Evolutionary conservation across 106 monocot species (phyloP).

Genomic region (Dioscorea dumetorum): DNA sequence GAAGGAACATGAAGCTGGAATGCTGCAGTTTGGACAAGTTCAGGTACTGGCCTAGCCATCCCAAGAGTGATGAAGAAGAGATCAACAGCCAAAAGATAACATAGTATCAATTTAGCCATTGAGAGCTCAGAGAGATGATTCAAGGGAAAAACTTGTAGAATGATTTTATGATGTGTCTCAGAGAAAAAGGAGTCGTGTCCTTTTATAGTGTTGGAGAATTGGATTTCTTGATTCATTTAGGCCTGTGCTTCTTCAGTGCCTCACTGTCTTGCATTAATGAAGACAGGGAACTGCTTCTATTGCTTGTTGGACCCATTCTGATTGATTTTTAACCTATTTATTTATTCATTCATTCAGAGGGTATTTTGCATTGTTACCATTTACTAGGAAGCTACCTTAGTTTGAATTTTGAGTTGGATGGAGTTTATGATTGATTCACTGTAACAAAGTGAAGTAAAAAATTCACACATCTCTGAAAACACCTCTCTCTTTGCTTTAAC

Average conservation of each 20-base stretch:
- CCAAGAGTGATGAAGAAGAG: conserved; percentile 14
- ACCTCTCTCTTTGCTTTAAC: no score
- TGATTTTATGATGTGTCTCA: not conserved
- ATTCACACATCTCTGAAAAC: no score
- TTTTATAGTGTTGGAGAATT: not conserved
- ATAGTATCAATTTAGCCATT: conserved; percentile 28
- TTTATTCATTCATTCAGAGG: not conserved
- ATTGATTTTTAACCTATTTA: not conserved
- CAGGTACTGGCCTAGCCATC: conserved; percentile 20
- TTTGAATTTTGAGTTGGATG: no score
- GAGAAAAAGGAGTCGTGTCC: not conserved
- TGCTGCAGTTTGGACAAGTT: not conserved
- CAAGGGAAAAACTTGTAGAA: not conserved
- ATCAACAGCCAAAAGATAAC: conserved; percentile 15
- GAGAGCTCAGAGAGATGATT: not conserved
- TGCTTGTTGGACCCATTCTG: not conserved
- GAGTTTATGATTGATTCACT: no score
- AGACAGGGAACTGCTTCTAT: not conserved
- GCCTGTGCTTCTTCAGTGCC: not conserved
- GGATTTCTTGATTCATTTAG: not conserved
- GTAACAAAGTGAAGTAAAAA: not conserved
- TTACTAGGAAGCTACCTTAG: no score
- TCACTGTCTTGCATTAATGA: not conserved
- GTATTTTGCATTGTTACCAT: no score
- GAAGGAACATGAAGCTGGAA: conserved; percentile 5